phyloP scores from a whole-genome alignment of 768 basidiomycete species.

The Mycena albidolilacea region DNA sequence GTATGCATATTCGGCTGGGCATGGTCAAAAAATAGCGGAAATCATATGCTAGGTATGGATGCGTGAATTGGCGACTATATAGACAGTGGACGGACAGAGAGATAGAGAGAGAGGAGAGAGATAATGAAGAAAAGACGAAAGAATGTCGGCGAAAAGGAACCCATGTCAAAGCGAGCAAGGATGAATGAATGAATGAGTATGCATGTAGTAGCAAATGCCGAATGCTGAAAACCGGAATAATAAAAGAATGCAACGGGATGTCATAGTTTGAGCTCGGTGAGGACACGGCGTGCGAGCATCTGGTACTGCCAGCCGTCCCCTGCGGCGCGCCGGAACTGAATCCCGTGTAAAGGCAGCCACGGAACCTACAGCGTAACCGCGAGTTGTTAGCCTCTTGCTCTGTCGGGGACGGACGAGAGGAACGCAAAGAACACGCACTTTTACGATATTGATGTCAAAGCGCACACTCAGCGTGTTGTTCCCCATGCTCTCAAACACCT shows the following conservation, averaged over 20 bases:
- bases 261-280: constrained; percentile 91
- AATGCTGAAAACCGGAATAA: constrained; percentile 5
- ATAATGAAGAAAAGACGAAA: neutral
- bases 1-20: neutral
- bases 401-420: neutral
- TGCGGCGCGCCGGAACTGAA: constrained; percentile 92
- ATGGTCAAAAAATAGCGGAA: constrained; percentile 19
- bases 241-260: constrained; percentile 18
- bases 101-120: constrained; percentile 9
- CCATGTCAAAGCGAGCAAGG: constrained; percentile 15
- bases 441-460: constrained; percentile 98
- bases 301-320: constrained; percentile 99
- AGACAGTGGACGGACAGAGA: neutral
- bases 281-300: constrained; percentile 90
- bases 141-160: neutral
- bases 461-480: constrained; percentile 88
- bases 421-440: constrained; percentile 67
- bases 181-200: neutral
- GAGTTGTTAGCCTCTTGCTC: constrained; percentile 1
- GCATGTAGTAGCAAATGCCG: constrained; percentile 2
- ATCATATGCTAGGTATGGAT: constrained; percentile 28
- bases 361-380: constrained; percentile 73
- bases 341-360: constrained; percentile 92
- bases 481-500: constrained; percentile 80
- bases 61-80: constrained; percentile 10